Base-by-base conservation (phyloP, 2,329 filamentous ascomycete species). In the Coniosporium tulheliwenetii region DNA sequence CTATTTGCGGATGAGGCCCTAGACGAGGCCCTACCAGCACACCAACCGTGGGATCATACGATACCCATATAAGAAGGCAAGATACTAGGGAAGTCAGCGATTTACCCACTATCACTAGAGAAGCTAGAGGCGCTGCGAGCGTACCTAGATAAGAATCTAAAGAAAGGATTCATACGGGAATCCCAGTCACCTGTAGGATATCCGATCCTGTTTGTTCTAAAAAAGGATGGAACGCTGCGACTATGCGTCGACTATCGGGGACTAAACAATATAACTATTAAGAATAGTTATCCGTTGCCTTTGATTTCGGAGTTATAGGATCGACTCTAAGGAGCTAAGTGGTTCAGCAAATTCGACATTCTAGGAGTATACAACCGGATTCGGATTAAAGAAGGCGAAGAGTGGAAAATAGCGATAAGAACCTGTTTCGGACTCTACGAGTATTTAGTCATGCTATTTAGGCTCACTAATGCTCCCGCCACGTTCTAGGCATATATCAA, bases 331-430 rank as follows among this genome's bases (percentile, higher is more conserved):
- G 41, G 36, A 41, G 41, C 38, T 8, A 30, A 44, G n/a, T 47
- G 14, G 36, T 56, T 49, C 42, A 51, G 40, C 1, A 50, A 47
- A 26, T 34, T 56, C 15, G 41, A 55, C 40, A 26, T 56, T 10
- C n/a, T 37, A 12, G 36, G 5, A 37, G 13, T 9, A 2, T 64
- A 58, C 45, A 51, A 64, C 36, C 32, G 48, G 1, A 53, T 63
- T 1, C 19, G 46, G 7, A 61, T 64, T 47, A 44, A 15, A n/a
- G 15, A 50, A 46, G 50, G 51, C 5, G 41, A 63, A 30, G 46
- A 61, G 44, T 59, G 47, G 45, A 58, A 57, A 43, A 62, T 10
- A 3, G 48, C 48, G 1, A 64, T 63, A 41, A 16, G 41, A 14
- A 61, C 47, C 1, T 39, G 48, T 14, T 62, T 53, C 42, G 46